Base-by-base conservation (phyloP, 768 basidiomycete genomes). In the Agaricus blazei region DNA sequence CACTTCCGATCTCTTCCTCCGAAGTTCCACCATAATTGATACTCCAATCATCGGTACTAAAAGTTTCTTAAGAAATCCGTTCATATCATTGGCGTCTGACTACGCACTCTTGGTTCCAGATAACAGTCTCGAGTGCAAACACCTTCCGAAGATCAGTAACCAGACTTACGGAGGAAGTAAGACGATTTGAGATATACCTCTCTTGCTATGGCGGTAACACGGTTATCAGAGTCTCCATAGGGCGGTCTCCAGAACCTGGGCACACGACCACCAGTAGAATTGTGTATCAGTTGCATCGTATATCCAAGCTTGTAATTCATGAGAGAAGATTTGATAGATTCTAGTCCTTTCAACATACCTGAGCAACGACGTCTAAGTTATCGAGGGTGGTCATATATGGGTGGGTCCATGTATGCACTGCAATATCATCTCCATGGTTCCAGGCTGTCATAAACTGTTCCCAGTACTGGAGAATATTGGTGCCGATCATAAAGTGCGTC, bases 401-500 rank as follows among this genome's bases (percentile, higher is more conserved):
- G 59, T 91, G 89, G 0, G 82, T 83, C 79, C 79, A 90, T 0
- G 84, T 87, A 62, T 87, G 84, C 0, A 77, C 76, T 4, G 75
- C 79, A 46, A 82, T 75, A 49, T 80, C 79, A 46, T 74, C 63
- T 2, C 72, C 73, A 23, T 66, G 65, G 27, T 75, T 67, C 63
- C 82, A 82, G 0, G 83, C 84, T 9, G 65, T 63, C 55, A 72
- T 59, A 68, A 93, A 91, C 45, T 75, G 62, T 8, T 74, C 64
- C 3, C 83, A 80, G 64, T 88, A 73, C 41, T 65, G 49, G 27
- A 88, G 62, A 56, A 94, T 88, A 65, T 93, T 88, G 34, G 78
- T 65, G 15, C 94, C 94, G 59, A 97, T 95, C 76, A 93, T 82
- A 68, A 95, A 96, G 66, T 95, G 92, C 4, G 93, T 95, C 3